Evolutionary conservation across 2,329 filamentous ascomycete species (phyloP), one percentile per base, ranked within the genome.

Genomic region (Westerdykella sp.): DNA sequence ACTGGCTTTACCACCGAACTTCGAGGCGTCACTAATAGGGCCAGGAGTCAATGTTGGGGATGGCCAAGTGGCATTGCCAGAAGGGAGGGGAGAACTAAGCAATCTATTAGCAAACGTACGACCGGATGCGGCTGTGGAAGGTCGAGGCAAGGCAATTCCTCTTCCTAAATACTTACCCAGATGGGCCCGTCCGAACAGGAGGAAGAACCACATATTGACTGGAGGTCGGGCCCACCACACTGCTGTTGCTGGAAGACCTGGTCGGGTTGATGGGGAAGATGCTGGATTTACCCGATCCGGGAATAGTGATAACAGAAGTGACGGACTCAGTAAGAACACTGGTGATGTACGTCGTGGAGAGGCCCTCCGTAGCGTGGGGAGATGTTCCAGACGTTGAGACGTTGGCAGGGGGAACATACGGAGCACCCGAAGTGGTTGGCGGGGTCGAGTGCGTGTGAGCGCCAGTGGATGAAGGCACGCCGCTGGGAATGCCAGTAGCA

Each of bases 11-110:
- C 55, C 49, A 14, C 47, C 39, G 10, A 51, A 22, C 25, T 56
- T 42, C 13, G 42, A 49, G 18, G 54, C 59, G 25, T 50, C 48
- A 40, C 59, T 63, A 50, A 53, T 44, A 4, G 55, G 54, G 2
- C 54, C 37, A 22, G 53, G 49, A 37, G 55, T 50, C 45, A 50
- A 55, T 13, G 55, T 58, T 16, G 60, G 60, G 21, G 44, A 51
- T 7, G 59, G 59, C 4, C 48, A 40, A 28, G 52, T 37, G 39
- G 62, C 31, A 16, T 56, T 59, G 37, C 47, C 47, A 5, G 32
- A 35, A 4, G 32, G 32, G 7, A 35, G 32, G 3, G 32, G 32
- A 18, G 13, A 14, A 14, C 32, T 35, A 35, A 9, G 7, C 6
- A 5, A 35, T 35, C 16, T 18, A 35, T 35, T 9, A 38, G 36